phyloP scores from a whole-genome alignment of 371 early-diverging fungal species.

The Gilbertella persicaria region DNA sequence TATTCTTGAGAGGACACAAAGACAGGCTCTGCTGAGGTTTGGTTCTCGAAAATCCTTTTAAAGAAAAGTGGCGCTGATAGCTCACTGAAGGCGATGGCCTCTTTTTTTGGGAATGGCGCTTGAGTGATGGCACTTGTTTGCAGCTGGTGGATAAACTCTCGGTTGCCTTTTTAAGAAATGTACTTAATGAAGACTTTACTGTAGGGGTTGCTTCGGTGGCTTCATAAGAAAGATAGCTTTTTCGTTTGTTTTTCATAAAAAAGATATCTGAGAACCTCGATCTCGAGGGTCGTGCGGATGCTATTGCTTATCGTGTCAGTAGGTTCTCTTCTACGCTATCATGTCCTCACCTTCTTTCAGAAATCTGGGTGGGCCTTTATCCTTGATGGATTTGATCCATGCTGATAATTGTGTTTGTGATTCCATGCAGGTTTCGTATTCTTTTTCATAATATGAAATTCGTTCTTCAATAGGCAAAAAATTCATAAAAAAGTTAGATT shows the following conservation, averaged over 20 bases:
- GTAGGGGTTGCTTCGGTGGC: not conserved
- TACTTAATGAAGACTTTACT: constrained; percentile 19
- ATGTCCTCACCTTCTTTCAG: constrained; percentile 14
- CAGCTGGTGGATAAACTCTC: not conserved
- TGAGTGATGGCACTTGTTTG: not conserved
- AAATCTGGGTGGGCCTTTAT: constrained; percentile 7
- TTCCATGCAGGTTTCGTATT: constrained; percentile 14
- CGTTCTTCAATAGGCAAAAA: constrained; percentile 11
- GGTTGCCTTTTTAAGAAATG: constrained; percentile 26
- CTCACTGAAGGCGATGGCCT: constrained; percentile 4
- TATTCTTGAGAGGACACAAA: too few species aligned
- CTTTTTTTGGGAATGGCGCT: too few species aligned
- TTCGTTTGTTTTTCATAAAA: too few species aligned
- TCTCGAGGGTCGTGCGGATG: constrained; percentile 2
- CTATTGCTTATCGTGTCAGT: too few species aligned
- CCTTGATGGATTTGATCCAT: constrained; percentile 18
- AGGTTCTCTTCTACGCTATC: not conserved
- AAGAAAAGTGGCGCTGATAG: constrained; percentile 6
- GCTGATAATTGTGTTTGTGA: constrained; percentile 10
- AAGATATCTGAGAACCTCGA: constrained; percentile 11
- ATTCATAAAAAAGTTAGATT: not conserved
- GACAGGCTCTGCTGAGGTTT: too few species aligned
- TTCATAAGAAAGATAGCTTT: constrained; percentile 1
- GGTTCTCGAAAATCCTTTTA: constrained; percentile 18
- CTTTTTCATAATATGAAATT: constrained; percentile 16